Conservation (phyloP, 192 early-diverging fungal species). For the Umbelopsis ramanniana region DNA sequence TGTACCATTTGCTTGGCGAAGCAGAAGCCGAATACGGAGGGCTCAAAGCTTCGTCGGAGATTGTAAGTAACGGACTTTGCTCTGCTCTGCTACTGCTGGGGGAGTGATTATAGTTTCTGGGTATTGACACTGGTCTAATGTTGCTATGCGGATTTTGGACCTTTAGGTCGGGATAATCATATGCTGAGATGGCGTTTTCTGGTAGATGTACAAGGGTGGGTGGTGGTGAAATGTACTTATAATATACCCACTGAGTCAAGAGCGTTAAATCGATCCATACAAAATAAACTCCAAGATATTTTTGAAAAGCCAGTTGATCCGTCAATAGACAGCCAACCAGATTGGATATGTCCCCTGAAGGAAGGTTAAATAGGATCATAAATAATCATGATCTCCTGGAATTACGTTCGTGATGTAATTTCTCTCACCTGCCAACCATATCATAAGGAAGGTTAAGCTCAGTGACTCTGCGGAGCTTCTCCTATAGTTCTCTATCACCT, state of each 20-base stretch:
- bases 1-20: constrained; percentile 38
- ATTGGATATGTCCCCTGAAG: constrained; percentile 70
- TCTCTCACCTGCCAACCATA: constrained; percentile 63
- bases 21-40: constrained; percentile 37
- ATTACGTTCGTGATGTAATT: background rate
- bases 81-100: background rate
- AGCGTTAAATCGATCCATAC: constrained; percentile 29
- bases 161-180: background rate
- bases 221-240: constrained; percentile 5
- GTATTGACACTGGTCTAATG: constrained; percentile 1
- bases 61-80: constrained; percentile 24
- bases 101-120: constrained; percentile 16
- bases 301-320: constrained; percentile 76
- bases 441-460: constrained; percentile 60
- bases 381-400: background rate
- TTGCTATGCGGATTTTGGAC: background rate
- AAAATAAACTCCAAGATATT: constrained; percentile 32
- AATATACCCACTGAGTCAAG: constrained; percentile 37
- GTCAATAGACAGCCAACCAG: constrained; percentile 73
- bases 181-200: background rate
- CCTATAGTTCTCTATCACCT: constrained; percentile 59
- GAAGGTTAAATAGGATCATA: background rate
- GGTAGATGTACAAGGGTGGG: background rate
- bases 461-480: constrained; percentile 51
- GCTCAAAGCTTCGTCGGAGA: background rate